A percentile compares a stretch with the other conserved stretches of the same genome.
phyloP scores from a whole-genome alignment of 768 basidiomycete genomes.

The Lepiota subincarnata region DNA sequence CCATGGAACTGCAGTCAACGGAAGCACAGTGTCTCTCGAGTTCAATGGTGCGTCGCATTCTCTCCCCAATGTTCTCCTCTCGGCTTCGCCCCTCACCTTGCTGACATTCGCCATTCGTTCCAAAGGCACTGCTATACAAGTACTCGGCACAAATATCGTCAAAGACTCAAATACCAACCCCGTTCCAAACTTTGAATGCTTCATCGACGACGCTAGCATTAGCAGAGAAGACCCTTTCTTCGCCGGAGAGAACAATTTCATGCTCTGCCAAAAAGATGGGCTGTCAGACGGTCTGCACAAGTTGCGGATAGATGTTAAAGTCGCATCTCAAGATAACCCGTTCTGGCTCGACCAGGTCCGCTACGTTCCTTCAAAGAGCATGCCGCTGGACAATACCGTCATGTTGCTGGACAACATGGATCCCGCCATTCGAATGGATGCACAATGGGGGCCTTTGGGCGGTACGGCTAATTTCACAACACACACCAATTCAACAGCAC shows the following conservation, averaged over 20 bases:
- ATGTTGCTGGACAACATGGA: constrained; percentile 19
- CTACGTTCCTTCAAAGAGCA: constrained; percentile 21
- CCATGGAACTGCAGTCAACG: constrained; percentile 2
- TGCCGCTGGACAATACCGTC: constrained; percentile 14
- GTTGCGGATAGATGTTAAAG: constrained; percentile 18
- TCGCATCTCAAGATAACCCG: constrained; percentile 14
- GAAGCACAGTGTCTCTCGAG: neutral
- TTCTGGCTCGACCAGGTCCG: constrained; percentile 27
- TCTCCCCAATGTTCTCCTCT: neutral
- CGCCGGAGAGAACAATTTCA: constrained; percentile 24
- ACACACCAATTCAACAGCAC: constrained; percentile 13
- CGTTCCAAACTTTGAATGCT: constrained; percentile 22
- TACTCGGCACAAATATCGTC: constrained; percentile 17
- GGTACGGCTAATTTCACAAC: constrained; percentile 18
- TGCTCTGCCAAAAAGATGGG: constrained; percentile 17
- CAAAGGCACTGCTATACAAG: constrained; percentile 15
- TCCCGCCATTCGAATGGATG: constrained; percentile 17
- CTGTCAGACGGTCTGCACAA: constrained; percentile 23
- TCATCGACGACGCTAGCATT: constrained; percentile 21
- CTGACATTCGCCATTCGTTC: neutral
- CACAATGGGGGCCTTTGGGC: constrained; percentile 19
- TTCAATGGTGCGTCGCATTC: constrained; percentile 4
- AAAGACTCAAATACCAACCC: constrained; percentile 16
- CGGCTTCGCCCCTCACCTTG: neutral
- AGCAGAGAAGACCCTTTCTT: constrained; percentile 13